Evolutionary conservation across 2,329 filamentous ascomycete species (phyloP), one percentile per base, ranked within the genome.

Genomic region (Fusarium camptoceras): DNA sequence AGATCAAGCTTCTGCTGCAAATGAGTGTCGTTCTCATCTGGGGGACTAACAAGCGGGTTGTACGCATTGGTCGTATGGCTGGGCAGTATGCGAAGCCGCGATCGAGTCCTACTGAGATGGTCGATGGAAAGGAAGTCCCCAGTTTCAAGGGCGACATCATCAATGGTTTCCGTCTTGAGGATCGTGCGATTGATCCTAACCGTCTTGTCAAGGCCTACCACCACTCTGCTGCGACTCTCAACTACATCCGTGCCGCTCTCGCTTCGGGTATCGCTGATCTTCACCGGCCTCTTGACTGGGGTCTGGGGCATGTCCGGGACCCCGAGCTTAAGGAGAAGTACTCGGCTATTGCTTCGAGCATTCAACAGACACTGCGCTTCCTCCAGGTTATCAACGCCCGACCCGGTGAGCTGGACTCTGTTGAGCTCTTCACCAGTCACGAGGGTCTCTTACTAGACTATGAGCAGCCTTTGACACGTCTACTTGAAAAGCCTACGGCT

Each of bases 71-170:
- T 18, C 90, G 96, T 65, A 98, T 98, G 90, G 96, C 96, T 15
- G 96, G 96, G 6, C 96, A 99, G 84, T 99, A 97, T 77, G 96
- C 96, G 30, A 99, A 99, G 82, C 96, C 95, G 4, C 86, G 96
- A 59, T 97, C 94, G 6, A 97, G 91, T 74, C 92, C 95, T 0
- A 94, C 89, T 39, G 96, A 99, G 83, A 87, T 89, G 3, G 83
- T 97, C 53, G 85, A 97, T 70, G 94, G 94, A 54, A 88, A 89
- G 64, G 89, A 94, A 76, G 91, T 97, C 57, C 92, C 93, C 6
- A 96, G 93, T 43, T 99, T 98, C 86, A 87, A 96, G 55, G 96
- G 96, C 18, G 96, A 99, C 75, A 98, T 98, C 66, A 86, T 99
- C 70, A 99, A 99, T 77, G 95, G 95, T 27, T 97, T 91, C 81